These are phyloP conservation scores for Lagerstroemia speciosa DNA, from an alignment of 345 rosid genomes.

Conservation along the genomic window DNA sequence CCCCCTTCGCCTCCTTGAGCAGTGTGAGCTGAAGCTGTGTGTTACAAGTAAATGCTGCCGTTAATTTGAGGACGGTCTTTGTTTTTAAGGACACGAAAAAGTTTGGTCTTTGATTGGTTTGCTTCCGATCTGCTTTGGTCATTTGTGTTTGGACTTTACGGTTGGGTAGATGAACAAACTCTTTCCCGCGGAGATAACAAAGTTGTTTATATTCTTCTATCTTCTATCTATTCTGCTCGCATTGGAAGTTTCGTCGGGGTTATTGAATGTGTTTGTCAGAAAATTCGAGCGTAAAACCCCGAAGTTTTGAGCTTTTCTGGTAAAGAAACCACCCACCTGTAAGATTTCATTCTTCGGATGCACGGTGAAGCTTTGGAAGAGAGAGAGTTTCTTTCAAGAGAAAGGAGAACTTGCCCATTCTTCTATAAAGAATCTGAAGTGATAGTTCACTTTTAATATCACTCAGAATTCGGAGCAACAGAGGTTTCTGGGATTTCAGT, in stretches of 20 bases:
- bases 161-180: constrained; percentile 58
- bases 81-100: constrained; percentile 23
- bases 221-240: constrained; percentile 3
- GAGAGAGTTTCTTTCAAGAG: constrained; percentile 3
- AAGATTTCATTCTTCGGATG: constrained; percentile 24
- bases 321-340: constrained; percentile 22
- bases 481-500: background rate
- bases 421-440: background rate
- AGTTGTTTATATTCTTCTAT: constrained; percentile 2
- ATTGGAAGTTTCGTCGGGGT: background rate
- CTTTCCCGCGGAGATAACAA: constrained; percentile 37
- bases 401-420: constrained; percentile 9
- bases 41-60: background rate
- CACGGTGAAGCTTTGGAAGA: constrained; percentile 16
- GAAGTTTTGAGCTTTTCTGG: constrained; percentile 31
- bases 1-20: background rate
- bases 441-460: background rate
- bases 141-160: constrained; percentile 13
- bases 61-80: constrained; percentile 11
- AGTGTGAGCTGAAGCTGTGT: background rate
- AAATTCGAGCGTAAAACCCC: constrained; percentile 15
- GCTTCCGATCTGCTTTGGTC: background rate
- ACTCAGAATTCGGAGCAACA: background rate
- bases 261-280: constrained; percentile 25
- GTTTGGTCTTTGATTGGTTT: constrained; percentile 15